Evolutionary conservation across 176 grass and related monocot genomes (phyloP).

Genomic region (Puccinellia tenuiflora): DNA sequence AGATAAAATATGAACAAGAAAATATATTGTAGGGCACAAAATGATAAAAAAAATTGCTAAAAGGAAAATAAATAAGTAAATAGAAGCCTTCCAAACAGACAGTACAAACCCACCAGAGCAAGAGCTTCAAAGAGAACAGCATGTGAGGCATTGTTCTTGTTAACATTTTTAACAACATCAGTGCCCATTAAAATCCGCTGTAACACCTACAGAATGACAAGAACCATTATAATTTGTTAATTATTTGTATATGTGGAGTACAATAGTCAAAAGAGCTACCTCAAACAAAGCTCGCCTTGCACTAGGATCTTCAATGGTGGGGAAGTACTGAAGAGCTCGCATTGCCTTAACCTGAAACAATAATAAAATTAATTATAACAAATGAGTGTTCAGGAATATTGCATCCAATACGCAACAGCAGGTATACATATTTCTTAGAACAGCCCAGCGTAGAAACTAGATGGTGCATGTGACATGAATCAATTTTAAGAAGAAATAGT

Average conservation of each 20-base stretch:
- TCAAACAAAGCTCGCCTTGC: constrained; percentile 95
- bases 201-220: constrained; percentile 63
- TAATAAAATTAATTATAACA: background rate
- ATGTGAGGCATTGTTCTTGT: constrained; percentile 99
- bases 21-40: background rate
- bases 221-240: background rate
- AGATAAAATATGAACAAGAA: background rate
- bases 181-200: constrained; percentile 99
- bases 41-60: background rate
- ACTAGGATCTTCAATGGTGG: constrained; percentile 84
- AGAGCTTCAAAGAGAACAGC: constrained; percentile 99
- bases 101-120: constrained; percentile 68
- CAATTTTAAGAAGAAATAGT: background rate
- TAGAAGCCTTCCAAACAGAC: background rate
- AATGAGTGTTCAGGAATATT: background rate
- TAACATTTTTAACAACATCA: constrained; percentile 98
- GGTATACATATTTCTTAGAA: constrained; percentile 12
- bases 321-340: constrained; percentile 98
- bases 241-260: background rate
- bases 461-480: constrained; percentile 1
- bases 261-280: constrained; percentile 29
- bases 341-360: constrained; percentile 92
- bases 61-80: constrained; percentile 2
- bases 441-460: background rate
- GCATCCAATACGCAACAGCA: background rate